A percentile compares a stretch with the other conserved stretches of the same genome.
These are phyloP conservation scores for Echinochloa phyllopogon DNA, from an alignment of 176 grass and related monocot species.

Conservation along the genomic window DNA sequence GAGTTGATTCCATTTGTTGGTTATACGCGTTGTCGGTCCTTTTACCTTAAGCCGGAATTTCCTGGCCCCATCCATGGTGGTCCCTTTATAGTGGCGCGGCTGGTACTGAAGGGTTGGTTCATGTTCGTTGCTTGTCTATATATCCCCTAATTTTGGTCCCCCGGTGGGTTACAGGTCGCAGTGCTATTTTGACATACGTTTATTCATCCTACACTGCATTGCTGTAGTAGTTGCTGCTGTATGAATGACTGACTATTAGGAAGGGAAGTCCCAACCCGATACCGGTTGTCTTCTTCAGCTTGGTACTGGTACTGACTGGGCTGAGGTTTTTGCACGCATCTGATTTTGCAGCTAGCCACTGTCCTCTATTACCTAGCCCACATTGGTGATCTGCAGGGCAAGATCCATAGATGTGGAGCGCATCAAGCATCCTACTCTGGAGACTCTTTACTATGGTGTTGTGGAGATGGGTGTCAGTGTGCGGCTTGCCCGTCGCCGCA, in stretches of 20 bases:
- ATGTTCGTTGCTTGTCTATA: conserved; percentile 49
- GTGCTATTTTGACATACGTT: background rate
- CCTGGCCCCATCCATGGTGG: conserved; percentile 36
- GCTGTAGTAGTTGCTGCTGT: background rate
- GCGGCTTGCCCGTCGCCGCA: background rate
- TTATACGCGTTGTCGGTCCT: conserved; percentile 46
- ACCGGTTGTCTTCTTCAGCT: background rate
- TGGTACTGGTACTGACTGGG: background rate
- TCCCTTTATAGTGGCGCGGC: conserved; percentile 29
- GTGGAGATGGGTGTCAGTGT: background rate
- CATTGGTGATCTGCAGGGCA: background rate
- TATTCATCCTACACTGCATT: background rate
- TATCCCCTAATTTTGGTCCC: conserved; percentile 33
- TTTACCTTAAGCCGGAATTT: conserved; percentile 49
- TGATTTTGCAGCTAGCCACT: background rate
- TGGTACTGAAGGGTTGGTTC: conserved; percentile 31
- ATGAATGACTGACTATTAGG: background rate
- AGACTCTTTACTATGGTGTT: too few species aligned
- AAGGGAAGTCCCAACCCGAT: background rate
- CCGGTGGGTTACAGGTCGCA: conserved; percentile 17
- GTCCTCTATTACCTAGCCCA: too few species aligned
- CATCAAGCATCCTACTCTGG: background rate
- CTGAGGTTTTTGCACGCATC: background rate
- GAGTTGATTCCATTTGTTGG: conserved; percentile 52
- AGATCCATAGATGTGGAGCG: background rate